phyloP scores from a whole-genome alignment of 2,329 filamentous ascomycete genomes.

The Penicillium sp. region DNA sequence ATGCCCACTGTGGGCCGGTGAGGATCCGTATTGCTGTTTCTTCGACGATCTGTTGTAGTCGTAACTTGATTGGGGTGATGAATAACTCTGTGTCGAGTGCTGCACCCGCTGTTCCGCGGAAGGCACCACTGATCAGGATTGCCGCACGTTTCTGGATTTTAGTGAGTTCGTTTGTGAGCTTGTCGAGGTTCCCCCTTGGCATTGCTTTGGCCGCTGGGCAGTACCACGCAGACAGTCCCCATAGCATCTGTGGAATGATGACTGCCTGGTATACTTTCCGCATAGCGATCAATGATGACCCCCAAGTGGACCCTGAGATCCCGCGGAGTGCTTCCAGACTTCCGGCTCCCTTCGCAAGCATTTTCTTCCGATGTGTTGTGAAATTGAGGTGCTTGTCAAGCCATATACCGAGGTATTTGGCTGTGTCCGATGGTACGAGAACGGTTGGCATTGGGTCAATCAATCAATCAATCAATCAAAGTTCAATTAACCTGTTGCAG shows the following conservation, averaged over 20 bases:
- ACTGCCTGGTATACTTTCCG: constrained; percentile 3
- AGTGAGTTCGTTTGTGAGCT: background rate
- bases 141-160: background rate
- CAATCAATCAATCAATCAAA: no score
- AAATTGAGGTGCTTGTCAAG: constrained; percentile 10
- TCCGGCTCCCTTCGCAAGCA: constrained; percentile 1
- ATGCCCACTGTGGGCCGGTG: background rate
- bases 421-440: background rate
- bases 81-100: background rate
- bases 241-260: background rate
- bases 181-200: background rate
- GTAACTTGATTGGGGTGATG: background rate
- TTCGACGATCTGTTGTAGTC: background rate
- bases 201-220: background rate
- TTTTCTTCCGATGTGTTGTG: background rate
- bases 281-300: background rate
- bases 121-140: background rate
- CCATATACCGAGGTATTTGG: constrained; percentile 11
- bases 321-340: background rate
- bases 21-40: constrained; percentile 2
- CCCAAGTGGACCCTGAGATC: constrained; percentile 1
- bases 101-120: background rate
- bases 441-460: no score
- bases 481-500: no score
- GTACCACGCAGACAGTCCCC: background rate